Base-by-base conservation (phyloP, 371 early-diverging fungal species). In the Mucor saturninus region DNA sequence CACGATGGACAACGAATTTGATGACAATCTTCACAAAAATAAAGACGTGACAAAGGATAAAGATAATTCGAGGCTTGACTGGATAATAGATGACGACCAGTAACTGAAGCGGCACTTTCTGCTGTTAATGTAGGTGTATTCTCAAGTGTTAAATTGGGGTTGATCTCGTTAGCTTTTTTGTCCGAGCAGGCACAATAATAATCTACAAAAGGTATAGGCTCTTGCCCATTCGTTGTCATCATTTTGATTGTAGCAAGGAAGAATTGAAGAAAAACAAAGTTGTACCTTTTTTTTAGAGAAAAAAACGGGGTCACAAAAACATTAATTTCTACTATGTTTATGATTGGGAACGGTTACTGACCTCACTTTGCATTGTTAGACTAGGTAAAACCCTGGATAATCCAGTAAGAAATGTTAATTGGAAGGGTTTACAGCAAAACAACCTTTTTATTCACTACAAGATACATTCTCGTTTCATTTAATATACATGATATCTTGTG, bases 1-100 rank as follows among this genome's bases (percentile, higher is more conserved):
- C 97, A 97, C 13, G 81, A 83, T 35, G 88, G 81, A 74, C 97
- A 97, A 31, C 90, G 81, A 38, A 95, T 78, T 48, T 87, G 84
- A 63, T 87, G 85, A 74, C 95, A 96, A 64, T 91, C 87, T 62
- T 91, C 90, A 71, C 97, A 97, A 74, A 89, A 95, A 75, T 93
- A 95, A 37, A 95, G 80, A 28, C 87, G 83, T 6, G 89, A 86
- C 46, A 95, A 65, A 26, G 91, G 83, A 71, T 85, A 78, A 58
- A 82, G 53, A 37, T 81, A 81, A 56, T 76, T 76, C n/a, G 71
- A 63, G 1, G 80, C 75, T 50, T 80, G 60, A 26, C 64, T 59
- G 3, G 81, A 76, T 14, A 77, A 57, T 9, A 75, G 62, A 67
- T 74, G 76, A 30, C 62, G 65, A 5, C 69, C 72, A 26, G 77